These are phyloP conservation scores for Ceratocystis papillata DNA, from an alignment of 2,329 filamentous ascomycete genomes.

Conservation along the genomic window DNA sequence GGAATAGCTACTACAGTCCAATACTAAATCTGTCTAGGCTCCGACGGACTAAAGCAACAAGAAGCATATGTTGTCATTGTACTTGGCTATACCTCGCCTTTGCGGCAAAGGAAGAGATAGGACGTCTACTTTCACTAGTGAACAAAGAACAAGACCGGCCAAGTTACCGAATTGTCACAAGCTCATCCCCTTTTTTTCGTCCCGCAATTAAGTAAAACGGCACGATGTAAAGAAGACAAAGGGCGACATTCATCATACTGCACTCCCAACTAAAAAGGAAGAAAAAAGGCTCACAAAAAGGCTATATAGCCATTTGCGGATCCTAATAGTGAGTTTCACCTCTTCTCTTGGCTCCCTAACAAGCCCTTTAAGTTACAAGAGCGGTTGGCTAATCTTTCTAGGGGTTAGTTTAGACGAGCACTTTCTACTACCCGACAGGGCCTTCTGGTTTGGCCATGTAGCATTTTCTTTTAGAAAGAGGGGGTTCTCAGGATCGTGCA, in stretches of 20 bases:
- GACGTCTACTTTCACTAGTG: not conserved
- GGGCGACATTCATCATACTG: not conserved
- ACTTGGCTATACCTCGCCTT: not conserved
- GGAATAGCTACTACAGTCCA: not conserved
- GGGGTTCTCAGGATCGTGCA: not conserved
- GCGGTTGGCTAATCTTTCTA: not conserved
- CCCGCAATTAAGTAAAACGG: not conserved
- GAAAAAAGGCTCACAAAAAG: no score
- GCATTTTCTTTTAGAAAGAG: not conserved
- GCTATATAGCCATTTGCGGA: not conserved
- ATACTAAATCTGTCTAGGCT: not conserved
- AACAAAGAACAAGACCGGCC: constrained; percentile 1
- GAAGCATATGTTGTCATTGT: not conserved
- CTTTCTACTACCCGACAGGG: no score
- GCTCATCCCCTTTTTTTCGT: not conserved
- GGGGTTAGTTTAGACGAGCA: not conserved
- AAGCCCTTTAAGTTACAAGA: no score
- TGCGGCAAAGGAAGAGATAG: not conserved
- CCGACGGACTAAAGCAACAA: not conserved
- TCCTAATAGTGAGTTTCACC: not conserved
- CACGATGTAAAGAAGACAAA: not conserved
- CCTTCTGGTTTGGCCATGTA: not conserved
- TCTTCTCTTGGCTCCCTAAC: not conserved
- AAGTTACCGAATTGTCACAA: not conserved
- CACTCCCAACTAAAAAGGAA: no score